These are phyloP conservation scores for Neurospora tetraspora DNA, from an alignment of 495 filamentous ascomycete species.

Conservation along the genomic window DNA sequence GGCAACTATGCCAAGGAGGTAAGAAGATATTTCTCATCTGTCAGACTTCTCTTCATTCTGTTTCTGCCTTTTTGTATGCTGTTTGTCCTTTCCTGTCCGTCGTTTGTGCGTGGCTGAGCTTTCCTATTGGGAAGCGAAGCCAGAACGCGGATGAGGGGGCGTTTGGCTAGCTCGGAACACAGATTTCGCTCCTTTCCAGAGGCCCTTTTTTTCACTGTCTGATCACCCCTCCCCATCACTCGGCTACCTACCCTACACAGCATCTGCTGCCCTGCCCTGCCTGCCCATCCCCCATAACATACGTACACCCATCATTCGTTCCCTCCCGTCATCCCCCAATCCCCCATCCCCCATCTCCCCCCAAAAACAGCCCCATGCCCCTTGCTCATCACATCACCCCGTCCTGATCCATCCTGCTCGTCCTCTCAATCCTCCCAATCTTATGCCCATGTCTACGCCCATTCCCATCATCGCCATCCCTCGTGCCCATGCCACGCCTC, in stretches of 20 bases:
- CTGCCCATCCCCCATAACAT: background rate
- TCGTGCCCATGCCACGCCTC: background rate
- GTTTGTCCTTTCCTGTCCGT: constrained; percentile 2
- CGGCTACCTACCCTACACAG: background rate
- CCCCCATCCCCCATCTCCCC: background rate
- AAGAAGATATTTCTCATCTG: constrained; percentile 15
- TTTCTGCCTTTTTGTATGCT: background rate
- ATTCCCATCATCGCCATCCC: background rate
- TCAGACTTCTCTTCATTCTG: constrained; percentile 6
- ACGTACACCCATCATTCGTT: background rate
- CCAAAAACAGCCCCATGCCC: background rate
- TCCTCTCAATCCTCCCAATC: constrained; percentile 1
- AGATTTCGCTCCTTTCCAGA: background rate
- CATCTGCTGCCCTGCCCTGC: background rate
- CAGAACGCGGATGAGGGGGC: background rate
- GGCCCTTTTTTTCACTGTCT: background rate
- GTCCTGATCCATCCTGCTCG: background rate
- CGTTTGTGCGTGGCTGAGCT: background rate
- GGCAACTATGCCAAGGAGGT: constrained; percentile 33
- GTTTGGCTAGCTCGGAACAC: background rate
- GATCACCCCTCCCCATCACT: background rate
- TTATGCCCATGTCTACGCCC: constrained; percentile 2
- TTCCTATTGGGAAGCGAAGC: background rate
- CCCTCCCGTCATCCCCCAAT: background rate
- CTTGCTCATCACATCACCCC: background rate